Evolutionary conservation across 1,139 yeast species (phyloP), one percentile per base, ranked within the genome.

Genomic region (Yueomyces sp.): DNA sequence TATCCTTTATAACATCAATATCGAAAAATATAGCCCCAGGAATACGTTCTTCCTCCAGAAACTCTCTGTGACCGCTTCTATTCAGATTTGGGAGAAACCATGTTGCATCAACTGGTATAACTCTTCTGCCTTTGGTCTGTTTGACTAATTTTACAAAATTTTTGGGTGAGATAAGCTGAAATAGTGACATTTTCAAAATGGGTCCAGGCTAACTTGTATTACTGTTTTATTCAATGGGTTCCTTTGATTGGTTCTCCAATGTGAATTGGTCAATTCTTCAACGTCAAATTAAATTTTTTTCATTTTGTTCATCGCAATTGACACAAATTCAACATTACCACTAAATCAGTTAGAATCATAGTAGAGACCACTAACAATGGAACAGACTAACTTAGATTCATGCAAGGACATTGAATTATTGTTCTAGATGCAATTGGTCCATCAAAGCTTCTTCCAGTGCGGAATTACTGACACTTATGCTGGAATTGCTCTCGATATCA

Each of bases 81-180:
- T 81, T 77, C 39, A 66, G 67, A 56, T 79, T 81, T 39, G 97
- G 96, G 76, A 89, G 72, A 60, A 77, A 86, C 97, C 97, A 91
- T 0, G 96, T 80, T 4, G 94, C 79, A 60, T 91, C 98, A 28
- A 91, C 67, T 1, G 95, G 82, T 8, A 83, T 63, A 9, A 81
- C 72, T 37, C 78, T 60, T 19, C 45, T 51, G 4, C 48, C 34
- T 4, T 47, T 49, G 37, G 51, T 50, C 29, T 47, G 49, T 27
- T 48, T 47, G 26, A 50, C 30, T 25, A 58, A 41, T 35, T 54
- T 53, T 1, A 42, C 41, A 40, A 55, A 57, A 4, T 46, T 52
- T 39, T 51, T 48, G 26, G 64, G 64, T 8, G 58, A 45, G 3
- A 59, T 44, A 28, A 60, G 43, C 39, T 58, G 56, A 42, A 47